Conservation (phyloP, 768 basidiomycete species). For the Mycena maculata region DNA sequence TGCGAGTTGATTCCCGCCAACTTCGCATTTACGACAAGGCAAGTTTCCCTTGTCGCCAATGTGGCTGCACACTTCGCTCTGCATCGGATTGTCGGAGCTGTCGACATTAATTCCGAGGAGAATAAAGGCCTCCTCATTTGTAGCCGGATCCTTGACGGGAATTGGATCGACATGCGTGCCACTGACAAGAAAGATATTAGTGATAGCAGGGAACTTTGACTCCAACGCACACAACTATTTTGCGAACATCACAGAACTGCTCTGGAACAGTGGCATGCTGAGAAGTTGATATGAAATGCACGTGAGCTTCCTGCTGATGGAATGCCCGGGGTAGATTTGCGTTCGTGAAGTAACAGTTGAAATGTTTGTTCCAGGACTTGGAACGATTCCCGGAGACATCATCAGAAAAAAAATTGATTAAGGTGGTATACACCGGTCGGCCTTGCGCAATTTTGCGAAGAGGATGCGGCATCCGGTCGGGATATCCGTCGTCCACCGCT, state of each 20-base stretch:
- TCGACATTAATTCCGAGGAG: constrained; percentile 42
- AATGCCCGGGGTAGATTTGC: constrained; percentile 48
- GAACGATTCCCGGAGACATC: constrained; percentile 58
- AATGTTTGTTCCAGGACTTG: constrained; percentile 60
- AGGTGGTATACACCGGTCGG: constrained; percentile 45
- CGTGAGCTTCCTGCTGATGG: constrained; percentile 50
- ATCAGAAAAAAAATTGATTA: constrained; percentile 46
- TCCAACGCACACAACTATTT: constrained; percentile 44
- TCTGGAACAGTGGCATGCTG: constrained; percentile 49
- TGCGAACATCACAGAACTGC: constrained; percentile 49
- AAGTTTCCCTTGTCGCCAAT: constrained; percentile 54
- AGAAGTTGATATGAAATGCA: constrained; percentile 54
- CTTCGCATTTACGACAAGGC: constrained; percentile 52
- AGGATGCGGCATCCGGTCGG: constrained; percentile 46
- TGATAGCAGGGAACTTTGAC: background rate
- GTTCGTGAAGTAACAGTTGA: constrained; percentile 52
- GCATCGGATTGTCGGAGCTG: constrained; percentile 53
- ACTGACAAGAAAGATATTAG: background rate
- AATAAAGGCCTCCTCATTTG: constrained; percentile 37
- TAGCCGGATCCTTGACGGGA: constrained; percentile 40
- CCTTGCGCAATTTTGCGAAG: constrained; percentile 43
- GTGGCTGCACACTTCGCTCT: constrained; percentile 52
- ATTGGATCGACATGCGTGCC: constrained; percentile 38
- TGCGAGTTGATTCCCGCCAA: background rate
- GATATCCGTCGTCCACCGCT: too few species aligned